Percentiles rank a stretch among this genome's conserved stretches.
phyloP scores from a whole-genome alignment of 2,329 filamentous ascomycete genomes.

The Emericellopsis cladophorae region DNA sequence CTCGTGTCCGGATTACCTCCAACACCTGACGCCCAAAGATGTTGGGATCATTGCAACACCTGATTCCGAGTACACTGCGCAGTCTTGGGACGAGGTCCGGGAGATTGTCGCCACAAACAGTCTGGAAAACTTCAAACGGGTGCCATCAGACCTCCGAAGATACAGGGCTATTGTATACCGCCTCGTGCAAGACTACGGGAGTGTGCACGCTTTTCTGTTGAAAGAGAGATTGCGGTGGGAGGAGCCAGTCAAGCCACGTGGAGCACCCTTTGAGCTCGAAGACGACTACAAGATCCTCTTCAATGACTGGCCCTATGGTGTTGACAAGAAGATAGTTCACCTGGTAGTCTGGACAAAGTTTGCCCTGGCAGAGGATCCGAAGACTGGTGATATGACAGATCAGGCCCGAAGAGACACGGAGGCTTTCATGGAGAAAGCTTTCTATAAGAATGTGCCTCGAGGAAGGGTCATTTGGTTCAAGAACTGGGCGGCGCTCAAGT shows the following conservation, averaged over 20 bases:
- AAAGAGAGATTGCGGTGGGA: slow-evolving; percentile 58
- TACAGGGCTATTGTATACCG: slow-evolving; percentile 60
- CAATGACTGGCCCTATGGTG: slow-evolving; percentile 93
- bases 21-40: slow-evolving; percentile 54
- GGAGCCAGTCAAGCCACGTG: slow-evolving; percentile 17
- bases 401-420: slow-evolving; percentile 53
- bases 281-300: slow-evolving; percentile 61
- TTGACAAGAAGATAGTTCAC: slow-evolving; percentile 68
- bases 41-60: slow-evolving; percentile 54
- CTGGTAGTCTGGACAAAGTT: slow-evolving; percentile 93
- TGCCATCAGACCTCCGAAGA: slow-evolving; percentile 63
- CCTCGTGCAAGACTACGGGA: slow-evolving; percentile 57
- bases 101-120: slow-evolving; percentile 50
- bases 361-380: slow-evolving; percentile 53
- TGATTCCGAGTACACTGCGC: slow-evolving; percentile 49
- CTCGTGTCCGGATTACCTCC: slow-evolving; percentile 62
- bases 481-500: slow-evolving; percentile 81
- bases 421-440: slow-evolving; percentile 54
- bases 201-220: slow-evolving; percentile 66
- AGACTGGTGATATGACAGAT: slow-evolving; percentile 55
- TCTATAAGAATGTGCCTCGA: slow-evolving; percentile 36
- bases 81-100: slow-evolving; percentile 59
- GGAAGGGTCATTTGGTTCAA: slow-evolving; percentile 35
- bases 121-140: slow-evolving; percentile 64
- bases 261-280: slow-evolving; percentile 28